Evolutionary conservation across 352 stramenopile species (phyloP).

Genomic region (Pythium monospermum): DNA sequence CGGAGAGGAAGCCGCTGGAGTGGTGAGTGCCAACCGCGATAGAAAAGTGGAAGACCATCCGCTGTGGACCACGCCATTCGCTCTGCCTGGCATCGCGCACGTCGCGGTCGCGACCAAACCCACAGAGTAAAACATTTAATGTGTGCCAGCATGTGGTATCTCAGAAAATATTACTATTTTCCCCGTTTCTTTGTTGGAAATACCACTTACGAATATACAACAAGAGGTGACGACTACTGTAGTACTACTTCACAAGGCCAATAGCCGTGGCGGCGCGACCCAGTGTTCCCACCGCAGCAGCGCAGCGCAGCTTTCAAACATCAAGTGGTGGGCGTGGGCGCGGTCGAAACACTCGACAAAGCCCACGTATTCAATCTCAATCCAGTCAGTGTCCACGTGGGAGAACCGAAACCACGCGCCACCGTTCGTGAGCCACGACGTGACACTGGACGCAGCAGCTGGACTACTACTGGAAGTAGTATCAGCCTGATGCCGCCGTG

Average conservation of each 20-base stretch:
- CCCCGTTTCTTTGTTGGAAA: too few relatives aligned
- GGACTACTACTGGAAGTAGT: not conserved
- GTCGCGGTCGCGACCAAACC: constrained; percentile 13
- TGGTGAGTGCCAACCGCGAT: not conserved
- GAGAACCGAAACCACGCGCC: constrained; percentile 5
- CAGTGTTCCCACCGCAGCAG: constrained; percentile 10
- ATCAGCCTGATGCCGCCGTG: not conserved
- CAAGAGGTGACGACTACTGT: too few relatives aligned
- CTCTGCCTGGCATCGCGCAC: constrained; percentile 1
- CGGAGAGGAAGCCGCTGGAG: not conserved
- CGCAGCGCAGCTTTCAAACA: constrained; percentile 6
- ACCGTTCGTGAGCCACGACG: constrained; percentile 10
- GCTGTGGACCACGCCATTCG: constrained; percentile 8
- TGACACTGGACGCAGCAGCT: not conserved
- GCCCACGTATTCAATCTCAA: constrained; percentile 12
- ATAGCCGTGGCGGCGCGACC: constrained; percentile 3
- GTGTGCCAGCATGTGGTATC: too few relatives aligned
- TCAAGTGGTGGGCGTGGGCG: not conserved
- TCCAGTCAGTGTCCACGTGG: not conserved
- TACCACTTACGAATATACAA: too few relatives aligned
- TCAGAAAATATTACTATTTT: too few relatives aligned
- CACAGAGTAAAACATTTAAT: too few relatives aligned
- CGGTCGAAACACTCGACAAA: not conserved
- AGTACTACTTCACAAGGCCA: too few relatives aligned
- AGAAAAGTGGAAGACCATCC: not conserved